Evolutionary conservation across 495 filamentous ascomycete genomes (phyloP), one percentile per base, ranked within the genome.

Genomic region (Viridothelium virens): DNA sequence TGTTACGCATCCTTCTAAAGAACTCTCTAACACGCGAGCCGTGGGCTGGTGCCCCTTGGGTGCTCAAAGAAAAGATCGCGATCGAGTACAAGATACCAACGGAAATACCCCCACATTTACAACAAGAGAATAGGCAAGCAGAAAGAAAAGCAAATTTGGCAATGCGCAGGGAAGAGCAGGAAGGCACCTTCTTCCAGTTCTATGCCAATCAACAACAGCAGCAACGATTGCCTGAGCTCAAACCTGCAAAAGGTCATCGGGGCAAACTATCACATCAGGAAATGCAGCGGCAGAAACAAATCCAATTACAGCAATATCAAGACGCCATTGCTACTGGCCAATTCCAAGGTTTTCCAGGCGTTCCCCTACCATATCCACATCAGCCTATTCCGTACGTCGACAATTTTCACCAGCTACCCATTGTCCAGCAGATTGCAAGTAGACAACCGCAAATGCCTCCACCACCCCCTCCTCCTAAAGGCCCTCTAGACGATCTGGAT

Each of bases 1-100:
- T 96, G 75, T 80, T 99, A 63, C 87, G 92, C 38, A 89, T 91
- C 2, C 97, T 97, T 68, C 91, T 99, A 66, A 96, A 96, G 72
- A 92, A 96, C 77, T 94, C 91, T 6, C 88, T 96, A 14, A 91
- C 87, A 12, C 82, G 92, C 66, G 95, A 97, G 70, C 83, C 92
- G 0, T 97, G 93, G 93, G 90, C 84, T 53, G 92, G 93, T 3
- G 94, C 94, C 0, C 95, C 95, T 10, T 99, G 94, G 94, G 75
- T 96, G 44, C 92, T 97, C 31, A 97, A 96, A 77, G 83, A 88
- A 25, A 84, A 89, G 61, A 85, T 96, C 59, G 95, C 95, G 1
- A 85, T 86, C 38, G 81, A 87, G 68, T 96, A 92, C 70, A 89
- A 89, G 66, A 95, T 99, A 69, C 85, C 87, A 63, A 92, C 85